phyloP scores from a whole-genome alignment of 208 protist genomes.

The Balamuthia mandrillaris region DNA sequence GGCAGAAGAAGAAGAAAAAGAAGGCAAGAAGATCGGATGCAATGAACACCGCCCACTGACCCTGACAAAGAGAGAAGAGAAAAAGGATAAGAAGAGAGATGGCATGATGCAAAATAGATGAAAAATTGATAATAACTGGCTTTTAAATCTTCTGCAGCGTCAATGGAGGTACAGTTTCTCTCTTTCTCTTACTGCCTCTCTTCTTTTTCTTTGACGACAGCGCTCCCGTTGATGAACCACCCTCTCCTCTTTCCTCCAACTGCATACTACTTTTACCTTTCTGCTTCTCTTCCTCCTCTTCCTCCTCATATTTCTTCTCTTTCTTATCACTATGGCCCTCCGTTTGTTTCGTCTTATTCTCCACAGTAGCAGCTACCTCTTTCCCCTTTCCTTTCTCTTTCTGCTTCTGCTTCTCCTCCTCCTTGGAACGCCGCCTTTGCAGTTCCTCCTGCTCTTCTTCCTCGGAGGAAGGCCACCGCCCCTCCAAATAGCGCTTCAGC shows the following conservation, averaged over 20 bases:
- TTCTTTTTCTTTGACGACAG: neutral
- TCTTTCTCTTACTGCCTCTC: too few relatives aligned
- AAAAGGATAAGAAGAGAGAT: too few relatives aligned
- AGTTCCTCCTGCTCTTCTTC: neutral
- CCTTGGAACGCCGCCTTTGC: neutral
- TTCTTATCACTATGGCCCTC: neutral
- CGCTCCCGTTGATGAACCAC: neutral
- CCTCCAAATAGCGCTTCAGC: neutral
- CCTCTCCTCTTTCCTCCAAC: neutral
- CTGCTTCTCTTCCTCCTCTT: neutral
- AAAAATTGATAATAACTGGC: too few relatives aligned
- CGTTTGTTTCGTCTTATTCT: neutral
- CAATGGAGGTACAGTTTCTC: too few relatives aligned
- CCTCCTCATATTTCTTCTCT: neutral
- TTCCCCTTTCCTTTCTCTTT: neutral
- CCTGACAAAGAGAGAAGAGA: too few relatives aligned
- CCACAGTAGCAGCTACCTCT: neutral
- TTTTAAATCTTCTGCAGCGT: too few relatives aligned
- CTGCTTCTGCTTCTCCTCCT: neutral
- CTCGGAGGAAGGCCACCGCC: neutral
- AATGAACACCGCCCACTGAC: too few relatives aligned
- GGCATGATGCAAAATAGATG: too few relatives aligned
- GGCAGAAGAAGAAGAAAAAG: too few relatives aligned
- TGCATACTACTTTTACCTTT: neutral
- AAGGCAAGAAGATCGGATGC: too few relatives aligned